phyloP scores from a whole-genome alignment of 1,284 basidiomycete species.

The Calocybe gambosa region DNA sequence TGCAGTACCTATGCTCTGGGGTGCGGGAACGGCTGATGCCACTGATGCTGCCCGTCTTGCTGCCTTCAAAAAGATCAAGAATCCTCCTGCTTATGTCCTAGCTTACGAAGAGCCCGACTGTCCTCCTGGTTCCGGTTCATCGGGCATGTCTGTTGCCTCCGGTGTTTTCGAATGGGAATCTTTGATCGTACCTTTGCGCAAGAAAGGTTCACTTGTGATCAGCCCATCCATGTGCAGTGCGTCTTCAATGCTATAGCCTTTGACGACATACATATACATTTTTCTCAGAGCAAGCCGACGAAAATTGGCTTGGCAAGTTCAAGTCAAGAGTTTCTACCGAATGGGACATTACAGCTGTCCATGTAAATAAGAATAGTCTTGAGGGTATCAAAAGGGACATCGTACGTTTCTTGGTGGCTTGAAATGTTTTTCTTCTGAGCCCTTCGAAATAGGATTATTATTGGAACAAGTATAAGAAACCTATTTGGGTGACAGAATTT shows the following conservation, averaged over 20 bases:
- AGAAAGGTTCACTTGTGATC: slow-evolving; percentile 30
- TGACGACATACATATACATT: neutral
- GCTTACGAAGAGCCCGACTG: slow-evolving; percentile 42
- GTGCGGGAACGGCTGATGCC: slow-evolving; percentile 29
- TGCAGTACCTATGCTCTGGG: slow-evolving; percentile 41
- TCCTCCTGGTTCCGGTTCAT: slow-evolving; percentile 32
- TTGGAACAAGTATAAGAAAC: slow-evolving; percentile 32
- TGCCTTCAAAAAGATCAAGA: slow-evolving; percentile 28
- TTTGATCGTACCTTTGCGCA: slow-evolving; percentile 32
- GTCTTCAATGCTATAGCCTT: slow-evolving; percentile 15
- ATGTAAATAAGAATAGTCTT: slow-evolving; percentile 39
- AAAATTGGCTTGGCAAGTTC: slow-evolving; percentile 37
- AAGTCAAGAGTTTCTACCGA: slow-evolving; percentile 26
- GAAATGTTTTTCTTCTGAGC: neutral
- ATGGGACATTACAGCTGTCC: slow-evolving; percentile 38
- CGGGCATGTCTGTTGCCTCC: slow-evolving; percentile 31
- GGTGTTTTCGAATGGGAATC: slow-evolving; percentile 33
- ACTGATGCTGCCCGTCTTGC: slow-evolving; percentile 31
- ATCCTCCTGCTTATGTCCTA: slow-evolving; percentile 30
- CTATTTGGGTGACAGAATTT: slow-evolving; percentile 40
- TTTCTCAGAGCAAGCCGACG: slow-evolving; percentile 34
- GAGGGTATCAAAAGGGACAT: slow-evolving; percentile 35
- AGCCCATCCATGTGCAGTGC: slow-evolving; percentile 41
- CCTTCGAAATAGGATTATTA: slow-evolving; percentile 29
- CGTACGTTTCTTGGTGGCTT: slow-evolving; percentile 18